A percentile compares a stretch with the other conserved stretches of the same genome.
Conservation (phyloP, 768 basidiomycete genomes). For the Tylopilus rubrobrunneus region DNA sequence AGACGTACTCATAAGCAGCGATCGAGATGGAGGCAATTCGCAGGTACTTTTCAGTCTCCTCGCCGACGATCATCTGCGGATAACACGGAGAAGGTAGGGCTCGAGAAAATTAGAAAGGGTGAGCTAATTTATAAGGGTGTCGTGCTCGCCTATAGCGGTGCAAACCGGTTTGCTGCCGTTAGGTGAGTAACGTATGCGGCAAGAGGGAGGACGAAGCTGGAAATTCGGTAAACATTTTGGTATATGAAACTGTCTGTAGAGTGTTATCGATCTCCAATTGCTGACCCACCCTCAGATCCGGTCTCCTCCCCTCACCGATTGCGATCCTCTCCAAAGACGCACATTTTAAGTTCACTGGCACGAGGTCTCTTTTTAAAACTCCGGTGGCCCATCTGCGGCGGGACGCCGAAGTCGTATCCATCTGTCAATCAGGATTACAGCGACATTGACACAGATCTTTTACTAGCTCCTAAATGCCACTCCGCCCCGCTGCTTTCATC, state of each 20-base stretch:
- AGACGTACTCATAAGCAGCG: slow-evolving; percentile 36
- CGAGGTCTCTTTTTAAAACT: background rate
- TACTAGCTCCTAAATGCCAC: slow-evolving; percentile 40
- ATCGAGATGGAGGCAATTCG: slow-evolving; percentile 36
- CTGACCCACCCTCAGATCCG: no score
- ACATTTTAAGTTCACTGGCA: no score
- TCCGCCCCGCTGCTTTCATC: slow-evolving; percentile 67
- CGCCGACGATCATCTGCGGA: slow-evolving; percentile 16
- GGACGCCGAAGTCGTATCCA: no score
- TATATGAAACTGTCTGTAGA: background rate
- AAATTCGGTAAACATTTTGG: background rate
- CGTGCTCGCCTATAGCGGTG: slow-evolving; percentile 1
- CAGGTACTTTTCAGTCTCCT: slow-evolving; percentile 29
- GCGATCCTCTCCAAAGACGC: no score
- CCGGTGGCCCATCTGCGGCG: background rate
- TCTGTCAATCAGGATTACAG: background rate
- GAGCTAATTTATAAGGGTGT: slow-evolving; percentile 20
- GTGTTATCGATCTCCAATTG: no score
- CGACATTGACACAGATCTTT: background rate
- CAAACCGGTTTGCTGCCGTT: slow-evolving; percentile 18
- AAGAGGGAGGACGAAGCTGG: background rate
- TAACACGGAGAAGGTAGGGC: background rate
- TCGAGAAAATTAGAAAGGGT: background rate
- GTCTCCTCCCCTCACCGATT: no score
- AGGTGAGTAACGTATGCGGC: slow-evolving; percentile 5